Conservation (phyloP, 768 basidiomycete species). For the Lactarius hatsudake region DNA sequence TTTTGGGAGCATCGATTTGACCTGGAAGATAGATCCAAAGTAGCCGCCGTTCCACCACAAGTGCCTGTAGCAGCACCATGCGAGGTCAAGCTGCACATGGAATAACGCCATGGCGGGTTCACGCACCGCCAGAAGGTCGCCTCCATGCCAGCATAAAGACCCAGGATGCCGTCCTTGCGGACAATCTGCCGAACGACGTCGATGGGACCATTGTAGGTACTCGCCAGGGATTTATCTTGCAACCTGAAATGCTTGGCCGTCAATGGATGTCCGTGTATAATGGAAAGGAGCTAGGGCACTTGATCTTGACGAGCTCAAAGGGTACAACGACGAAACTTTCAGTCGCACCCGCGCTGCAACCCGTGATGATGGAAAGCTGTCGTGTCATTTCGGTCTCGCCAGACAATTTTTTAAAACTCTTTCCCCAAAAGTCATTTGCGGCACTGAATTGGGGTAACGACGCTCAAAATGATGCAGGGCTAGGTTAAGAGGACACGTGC, state of each 20-base stretch:
- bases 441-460: constrained; percentile 38
- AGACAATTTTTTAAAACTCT: constrained; percentile 56
- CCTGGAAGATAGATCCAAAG: constrained; percentile 90
- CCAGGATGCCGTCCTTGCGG: constrained; percentile 74
- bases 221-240: constrained; percentile 75
- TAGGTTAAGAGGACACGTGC: constrained; percentile 42
- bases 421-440: constrained; percentile 96
- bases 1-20: constrained; percentile 76
- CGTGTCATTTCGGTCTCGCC: constrained; percentile 88
- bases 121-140: constrained; percentile 92
- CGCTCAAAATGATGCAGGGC: constrained; percentile 15
- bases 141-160: constrained; percentile 94
- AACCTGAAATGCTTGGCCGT: constrained; percentile 44
- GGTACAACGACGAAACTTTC: constrained; percentile 96
- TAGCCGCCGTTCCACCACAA: constrained; percentile 95
- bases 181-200: constrained; percentile 85
- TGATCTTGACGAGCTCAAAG: constrained; percentile 93
- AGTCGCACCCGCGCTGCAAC: constrained; percentile 92
- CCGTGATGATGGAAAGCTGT: constrained; percentile 81
- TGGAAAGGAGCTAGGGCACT: constrained; percentile 39
- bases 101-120: not conserved
- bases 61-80: constrained; percentile 46
- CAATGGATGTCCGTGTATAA: not conserved
- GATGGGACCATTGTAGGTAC: constrained; percentile 86
- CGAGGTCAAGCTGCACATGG: not conserved